Base-by-base conservation (phyloP, 2,329 filamentous ascomycete genomes). In the Fusarium cicatricum region DNA sequence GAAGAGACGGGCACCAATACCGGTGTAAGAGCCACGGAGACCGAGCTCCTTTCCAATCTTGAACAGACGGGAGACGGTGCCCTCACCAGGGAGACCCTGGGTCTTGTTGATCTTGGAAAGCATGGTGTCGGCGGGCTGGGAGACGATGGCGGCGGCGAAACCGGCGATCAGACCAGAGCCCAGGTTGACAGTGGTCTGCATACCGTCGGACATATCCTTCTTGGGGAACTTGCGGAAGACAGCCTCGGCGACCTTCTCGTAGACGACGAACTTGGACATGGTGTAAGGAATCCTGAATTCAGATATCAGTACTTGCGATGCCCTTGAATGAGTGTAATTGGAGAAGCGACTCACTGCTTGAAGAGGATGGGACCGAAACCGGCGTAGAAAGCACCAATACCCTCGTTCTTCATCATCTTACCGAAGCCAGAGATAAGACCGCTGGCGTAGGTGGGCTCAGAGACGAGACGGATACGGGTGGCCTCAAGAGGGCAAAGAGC, bases 91-190 rank as follows among this genome's bases (percentile, higher is more conserved):
- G 58, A 87, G 82, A 80, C 90, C 91, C 83, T 91, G 88, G 80
- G 90, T 91, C 90, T 95, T 95, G 90, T 96, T 96, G 85, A 96
- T 95, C 87, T 94, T 95, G 81, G 86, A 90, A 65, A 96, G 88
- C 91, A 96, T 96, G 74, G 91, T 96, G 78, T 96, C 91, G 76
- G 91, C 91, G 70, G 91, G 91, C 82, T 96, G 91, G 62, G 91
- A 96, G 75, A 96, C 85, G 70, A 94, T 76, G 74, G 91, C 91
- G 70, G 91, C 91, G 71, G 91, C 91, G 81, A 96, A 92, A 90
- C 91, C 77, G 62, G 77, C 77, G 59, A 78, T 73, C 62, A 80
- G 73, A 76, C 77, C 77, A 55, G 77, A 77, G 68, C 76, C 77
- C 85, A 96, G 83, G 86, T 96, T 95, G 82, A 91, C 85, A 76